Evolutionary conservation across 176 grass and related monocot genomes (phyloP), one percentile per base, ranked within the genome.

Genomic region (Themeda triandra): DNA sequence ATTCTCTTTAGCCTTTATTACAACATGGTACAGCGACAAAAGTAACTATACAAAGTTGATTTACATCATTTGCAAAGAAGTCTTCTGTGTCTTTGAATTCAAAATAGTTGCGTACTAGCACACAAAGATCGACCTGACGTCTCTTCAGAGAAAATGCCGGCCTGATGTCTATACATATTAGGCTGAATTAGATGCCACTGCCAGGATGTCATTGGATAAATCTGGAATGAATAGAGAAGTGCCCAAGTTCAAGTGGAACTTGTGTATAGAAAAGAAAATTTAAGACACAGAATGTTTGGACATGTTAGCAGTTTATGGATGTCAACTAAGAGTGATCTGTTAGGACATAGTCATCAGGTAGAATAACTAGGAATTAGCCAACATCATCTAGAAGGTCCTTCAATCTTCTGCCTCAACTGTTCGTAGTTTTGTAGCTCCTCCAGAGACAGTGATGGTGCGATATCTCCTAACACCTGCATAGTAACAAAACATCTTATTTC

Each of bases 361-460:
- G 14, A 69, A 42, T 60, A 51, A 5, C 6, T 33, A 69, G 21
- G 53, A 6, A n/a, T 63, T 63, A 29, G 30, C 40, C 27, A 85
- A 24, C 31, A 80, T 92, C 78, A 94, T 78, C 84, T 90, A 63
- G 85, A 84, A 81, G 94, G 89, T 60, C 91, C 94, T 89, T 97
- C 92, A 54, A 92, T 88, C 75, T 94, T 90, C 59, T 87, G 85
- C 76, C 87, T 92, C 75, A 97, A 48, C 28, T 75, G 84, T 72
- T 92, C 89, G 58, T 97, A 90, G 62, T 88, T 97, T 42, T 79
- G 69, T 17, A 94, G 54, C 53, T 97, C 92, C 21, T 88, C 85
- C 82, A 92, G 70, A 18, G 94, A 85, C 15, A 97, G 48, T 23
- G 94, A 97, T 59, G 92, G 92, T 40, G 94, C 81, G 31, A 97